Base-by-base conservation (phyloP, 2,329 filamentous ascomycete species). In the Hypoxylon sp. region DNA sequence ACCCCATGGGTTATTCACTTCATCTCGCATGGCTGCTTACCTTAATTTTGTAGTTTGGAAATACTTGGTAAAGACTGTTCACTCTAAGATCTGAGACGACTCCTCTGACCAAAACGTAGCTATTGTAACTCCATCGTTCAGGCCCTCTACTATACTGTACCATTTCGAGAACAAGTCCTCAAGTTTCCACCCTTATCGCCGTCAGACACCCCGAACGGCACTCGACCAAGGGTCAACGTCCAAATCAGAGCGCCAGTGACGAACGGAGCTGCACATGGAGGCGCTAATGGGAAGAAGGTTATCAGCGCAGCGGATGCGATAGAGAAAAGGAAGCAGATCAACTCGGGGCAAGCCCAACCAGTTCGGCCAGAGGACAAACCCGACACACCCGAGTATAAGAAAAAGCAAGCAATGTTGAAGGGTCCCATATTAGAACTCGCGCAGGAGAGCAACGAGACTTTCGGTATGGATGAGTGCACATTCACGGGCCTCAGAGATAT, bases 111-210 rank as follows among this genome's bases (percentile, higher is more conserved):
- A 30, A 33, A 28, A 6, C 16, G 12, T 65, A 98, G 95, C 78
- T 99, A 99, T 81, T 97, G 93, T 82, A 99, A 99, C 80, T 99
- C 96, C 12, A 97, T 99, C 74, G 87, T 99, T 62, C 96, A 99
- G 82, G 96, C 93, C 73, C 88, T 99, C 61, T 99, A 97, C 81
- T 97, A 97, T 82, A 97, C 95, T 18, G 91, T 93, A 45, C 89
- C 93, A 30, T 99, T 99, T 79, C 92, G 96, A 80, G 91, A 97
- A 82, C 89, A 95, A 75, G 93, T 99, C 71, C 89, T 99, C 79
- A 94, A 92, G 75, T 99, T 97, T 75, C 95, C 96, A 3, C 85
- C 87, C 32, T 84, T 88, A 66, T 89, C 90, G 3, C 89, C 91
- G 9, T 83, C 89, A 68, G 89, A 93, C 74, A 89, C 86, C 16